Evolutionary conservation across 495 filamentous ascomycete species (phyloP), one percentile per base, ranked within the genome.

Genomic region (Penicillium egyptiacum): DNA sequence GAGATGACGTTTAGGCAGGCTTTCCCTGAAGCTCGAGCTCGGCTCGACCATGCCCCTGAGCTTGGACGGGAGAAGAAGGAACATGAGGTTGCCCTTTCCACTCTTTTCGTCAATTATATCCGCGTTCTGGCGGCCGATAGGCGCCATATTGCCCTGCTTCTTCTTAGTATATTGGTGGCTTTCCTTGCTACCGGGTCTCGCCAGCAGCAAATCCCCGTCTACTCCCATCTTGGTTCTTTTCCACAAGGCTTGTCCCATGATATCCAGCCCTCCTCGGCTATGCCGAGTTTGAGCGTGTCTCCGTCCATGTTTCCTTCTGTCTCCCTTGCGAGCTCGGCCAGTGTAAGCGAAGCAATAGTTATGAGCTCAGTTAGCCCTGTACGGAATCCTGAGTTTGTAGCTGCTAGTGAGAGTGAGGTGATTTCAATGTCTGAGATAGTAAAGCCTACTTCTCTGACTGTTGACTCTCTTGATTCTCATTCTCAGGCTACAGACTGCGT

Each of bases 31-130:
- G 55, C 20, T 10, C 4, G 25, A 3, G 40, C 22, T 25, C 17
- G 39, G 2, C 11, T 7, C 8, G 28, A 43, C 3, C 28, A 37
- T 31, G 10, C 14, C 4, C 17, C 19, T 23, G 49, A 50, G 22
- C 3, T 28, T 59, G 3, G 8, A 26, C 31, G 11, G 4, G 33
- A n/a, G 16, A 61, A 20, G 30, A 31, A 35, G 26, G 41, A 59
- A 30, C 61, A 49, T 53, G 69, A 79, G 16, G 71, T 76, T 55
- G 75, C 75, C 7, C 78, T 90, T 5, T 71, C 74, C 0, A 83
- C 83, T 20, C 77, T 96, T 17, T 47, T 94, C 19, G 67, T 83
- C 35, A 88, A 89, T 58, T 90, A 89, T 22, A 65, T 90, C 58
- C 79, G 81, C 37, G 81, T 91, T 1, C 73, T 88, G 9, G 78